Conservation (phyloP, 148 eudicot species). For the Simmondsia chinensis region DNA sequence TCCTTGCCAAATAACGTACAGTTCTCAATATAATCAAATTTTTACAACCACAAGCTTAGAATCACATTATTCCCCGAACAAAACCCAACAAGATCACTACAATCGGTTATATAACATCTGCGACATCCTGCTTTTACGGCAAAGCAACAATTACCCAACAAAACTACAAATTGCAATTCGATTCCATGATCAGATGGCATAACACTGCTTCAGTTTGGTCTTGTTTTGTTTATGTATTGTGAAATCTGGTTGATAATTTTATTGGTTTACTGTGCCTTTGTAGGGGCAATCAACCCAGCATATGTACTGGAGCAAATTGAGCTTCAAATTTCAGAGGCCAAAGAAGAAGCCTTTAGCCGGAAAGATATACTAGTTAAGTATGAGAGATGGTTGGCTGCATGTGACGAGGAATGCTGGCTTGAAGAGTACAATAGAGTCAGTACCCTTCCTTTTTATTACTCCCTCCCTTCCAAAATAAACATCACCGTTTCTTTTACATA, state of each 20-base stretch:
- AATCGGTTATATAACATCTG: too few relatives aligned
- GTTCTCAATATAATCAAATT: too few relatives aligned
- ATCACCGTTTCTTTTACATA: not conserved
- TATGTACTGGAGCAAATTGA: constrained; percentile 56
- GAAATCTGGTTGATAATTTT: not conserved
- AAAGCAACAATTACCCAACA: too few relatives aligned
- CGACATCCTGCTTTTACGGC: too few relatives aligned
- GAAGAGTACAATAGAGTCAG: constrained; percentile 78
- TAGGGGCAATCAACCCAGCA: constrained; percentile 53
- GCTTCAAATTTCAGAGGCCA: constrained; percentile 51
- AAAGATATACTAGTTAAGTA: constrained; percentile 78
- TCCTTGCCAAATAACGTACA: too few relatives aligned
- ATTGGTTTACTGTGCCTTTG: constrained; percentile 2
- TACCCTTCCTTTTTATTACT: constrained; percentile 4
- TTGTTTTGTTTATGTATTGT: not conserved
- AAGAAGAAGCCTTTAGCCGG: constrained; percentile 79
- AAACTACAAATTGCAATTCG: too few relatives aligned
- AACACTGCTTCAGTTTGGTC: constrained; percentile 3
- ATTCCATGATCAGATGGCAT: too few relatives aligned
- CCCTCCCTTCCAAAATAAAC: too few relatives aligned
- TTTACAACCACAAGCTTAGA: too few relatives aligned
- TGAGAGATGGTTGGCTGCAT: constrained; percentile 80
- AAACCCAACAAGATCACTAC: too few relatives aligned
- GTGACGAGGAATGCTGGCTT: constrained; percentile 88
- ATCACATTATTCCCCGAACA: too few relatives aligned